These are phyloP conservation scores for Scheffersomyces titani DNA, from an alignment of 1,139 yeast species.

Conservation along the genomic window DNA sequence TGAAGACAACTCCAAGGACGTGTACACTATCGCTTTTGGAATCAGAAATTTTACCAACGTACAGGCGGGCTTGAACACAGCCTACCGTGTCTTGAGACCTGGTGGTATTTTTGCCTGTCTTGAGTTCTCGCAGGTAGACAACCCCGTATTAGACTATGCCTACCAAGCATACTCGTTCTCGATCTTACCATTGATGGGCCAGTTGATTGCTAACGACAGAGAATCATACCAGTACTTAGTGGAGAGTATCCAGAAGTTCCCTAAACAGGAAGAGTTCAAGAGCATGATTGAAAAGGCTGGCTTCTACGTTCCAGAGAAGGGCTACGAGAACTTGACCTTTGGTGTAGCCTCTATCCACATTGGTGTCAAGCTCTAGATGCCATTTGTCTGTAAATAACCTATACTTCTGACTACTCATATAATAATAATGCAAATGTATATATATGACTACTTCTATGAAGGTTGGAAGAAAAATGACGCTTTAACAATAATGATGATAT, in stretches of 20 bases:
- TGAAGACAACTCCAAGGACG: slow-evolving; percentile 85
- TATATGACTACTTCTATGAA: not conserved
- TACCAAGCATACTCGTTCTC: slow-evolving; percentile 91
- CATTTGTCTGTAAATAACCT: not conserved
- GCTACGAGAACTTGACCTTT: slow-evolving; percentile 93
- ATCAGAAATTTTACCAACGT: slow-evolving; percentile 94
- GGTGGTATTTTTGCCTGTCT: slow-evolving; percentile 98
- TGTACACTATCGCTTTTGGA: slow-evolving; percentile 96
- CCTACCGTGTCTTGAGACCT: slow-evolving; percentile 93
- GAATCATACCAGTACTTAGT: slow-evolving; percentile 95
- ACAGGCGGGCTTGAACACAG: slow-evolving; percentile 90
- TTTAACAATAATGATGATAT: too few species aligned
- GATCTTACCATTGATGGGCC: slow-evolving; percentile 91
- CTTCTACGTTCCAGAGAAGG: slow-evolving; percentile 79
- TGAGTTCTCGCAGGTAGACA: slow-evolving; percentile 91
- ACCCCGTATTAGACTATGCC: slow-evolving; percentile 68
- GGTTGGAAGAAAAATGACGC: not conserved
- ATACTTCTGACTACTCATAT: not conserved
- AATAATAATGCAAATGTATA: slow-evolving; percentile 2
- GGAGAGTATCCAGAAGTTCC: slow-evolving; percentile 90
- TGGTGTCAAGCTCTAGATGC: slow-evolving; percentile 71
- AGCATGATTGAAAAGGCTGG: slow-evolving; percentile 95
- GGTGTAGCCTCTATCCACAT: slow-evolving; percentile 97
- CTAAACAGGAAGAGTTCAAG: slow-evolving; percentile 88
- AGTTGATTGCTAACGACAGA: slow-evolving; percentile 89